Base-by-base conservation (phyloP, 352 stramenopile genomes). In the Phytophthora brassicae region DNA sequence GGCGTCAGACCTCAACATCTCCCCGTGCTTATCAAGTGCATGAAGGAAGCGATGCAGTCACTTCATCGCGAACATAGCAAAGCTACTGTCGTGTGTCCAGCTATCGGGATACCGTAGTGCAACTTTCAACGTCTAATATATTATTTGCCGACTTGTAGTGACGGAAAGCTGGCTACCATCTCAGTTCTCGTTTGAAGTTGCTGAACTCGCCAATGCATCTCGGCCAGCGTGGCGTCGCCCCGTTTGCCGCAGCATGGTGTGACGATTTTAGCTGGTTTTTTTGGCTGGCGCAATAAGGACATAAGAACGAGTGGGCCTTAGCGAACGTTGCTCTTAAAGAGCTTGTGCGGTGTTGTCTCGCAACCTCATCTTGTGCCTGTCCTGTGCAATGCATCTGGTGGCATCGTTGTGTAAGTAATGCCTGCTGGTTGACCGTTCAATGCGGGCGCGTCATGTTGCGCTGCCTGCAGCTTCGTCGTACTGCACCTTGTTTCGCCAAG, bases 31-130 rank as follows among this genome's bases (percentile, higher is more conserved):
- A 49, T 23, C 51, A 20, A 26, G 54, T 50, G 45, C 56, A 63
- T 53, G 39, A 65, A 54, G 57, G 29, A 60, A 65, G 57, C 48
- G 29, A 60, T 60, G 57, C 48, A 33, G 43, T 54, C 49, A 44
- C 38, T 3, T n/a, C 38, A 6, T n/a, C 36, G 16, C 38, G 38
- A 44, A 44, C 38, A 44, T 44, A 44, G 38, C 38, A 43, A 6
- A n/a, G 31, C 9, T 38, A n/a, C n/a, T n/a, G n/a, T n/a, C n/a
- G n/a, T n/a, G n/a, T n/a, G n/a, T n/a, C n/a, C n/a, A n/a, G n/a
- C n/a, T n/a, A n/a, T n/a, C n/a, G n/a, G n/a, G n/a, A n/a, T n/a
- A n/a, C n/a, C n/a, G n/a, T n/a, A n/a, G n/a, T n/a, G n/a, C n/a
- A n/a, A n/a, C n/a, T n/a, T n/a, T n/a, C n/a, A n/a, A n/a, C n/a